These are phyloP conservation scores for Lentinula edodes DNA, from an alignment of 768 basidiomycete genomes.

Conservation along the genomic window DNA sequence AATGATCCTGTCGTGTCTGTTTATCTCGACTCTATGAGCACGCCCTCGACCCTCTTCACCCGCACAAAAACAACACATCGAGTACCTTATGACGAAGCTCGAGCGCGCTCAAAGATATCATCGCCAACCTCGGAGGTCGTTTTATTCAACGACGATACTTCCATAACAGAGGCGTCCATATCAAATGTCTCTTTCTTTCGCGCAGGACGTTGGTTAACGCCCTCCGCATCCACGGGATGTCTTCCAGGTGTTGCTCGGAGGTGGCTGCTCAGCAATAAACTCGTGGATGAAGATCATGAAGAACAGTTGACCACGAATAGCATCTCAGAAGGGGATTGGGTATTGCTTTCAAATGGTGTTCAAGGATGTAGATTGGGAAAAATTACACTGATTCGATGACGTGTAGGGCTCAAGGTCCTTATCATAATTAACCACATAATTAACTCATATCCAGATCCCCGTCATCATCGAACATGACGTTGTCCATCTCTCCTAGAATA, in stretches of 20 bases:
- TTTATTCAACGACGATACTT: conserved; percentile 45
- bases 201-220: conserved; percentile 58
- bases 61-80: conserved; percentile 69
- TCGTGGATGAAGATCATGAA: conserved; percentile 45
- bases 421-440: conserved; percentile 12
- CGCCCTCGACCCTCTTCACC: conserved; percentile 52
- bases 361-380: conserved; percentile 62
- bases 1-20: conserved; percentile 36
- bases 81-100: conserved; percentile 53
- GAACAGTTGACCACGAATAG: conserved; percentile 34
- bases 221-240: conserved; percentile 54
- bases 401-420: no score
- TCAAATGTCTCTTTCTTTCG: conserved; percentile 70
- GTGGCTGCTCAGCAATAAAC: conserved; percentile 58
- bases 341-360: conserved; percentile 69
- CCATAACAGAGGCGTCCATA: conserved; percentile 62
- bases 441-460: conserved; percentile 36
- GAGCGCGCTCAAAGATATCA: conserved; percentile 40
- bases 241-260: conserved; percentile 67
- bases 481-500: conserved; percentile 83
- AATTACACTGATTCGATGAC: conserved; percentile 25
- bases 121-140: conserved; percentile 50
- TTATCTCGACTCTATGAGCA: conserved; percentile 50
- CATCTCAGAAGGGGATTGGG: conserved; percentile 52
- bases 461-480: conserved; percentile 57